Evolutionary conservation across 305 asterid species (phyloP).

Genomic region (Solanum hybrid): DNA sequence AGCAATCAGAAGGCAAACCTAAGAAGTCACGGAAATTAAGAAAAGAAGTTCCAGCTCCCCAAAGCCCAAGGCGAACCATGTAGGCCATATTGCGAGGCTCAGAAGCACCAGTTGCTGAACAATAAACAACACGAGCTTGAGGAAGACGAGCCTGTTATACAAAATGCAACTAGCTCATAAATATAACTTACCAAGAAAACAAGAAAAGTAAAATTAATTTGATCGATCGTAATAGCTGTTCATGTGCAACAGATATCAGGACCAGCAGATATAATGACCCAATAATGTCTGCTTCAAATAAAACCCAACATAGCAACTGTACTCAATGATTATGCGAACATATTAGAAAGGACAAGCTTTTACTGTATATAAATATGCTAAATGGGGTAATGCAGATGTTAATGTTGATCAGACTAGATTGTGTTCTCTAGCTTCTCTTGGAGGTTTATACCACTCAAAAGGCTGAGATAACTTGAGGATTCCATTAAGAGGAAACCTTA

Average conservation of each 20-base stretch:
- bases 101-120: conserved; percentile 99
- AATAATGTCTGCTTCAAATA: not conserved
- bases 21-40: conserved; percentile 64
- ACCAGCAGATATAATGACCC: not conserved
- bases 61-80: conserved; percentile 99
- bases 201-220: not conserved
- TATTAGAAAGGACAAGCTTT: not conserved
- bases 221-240: not conserved
- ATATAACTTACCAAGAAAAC: not conserved
- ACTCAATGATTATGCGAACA: not conserved
- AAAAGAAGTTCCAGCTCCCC: conserved; percentile 99
- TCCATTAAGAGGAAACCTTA: not conserved
- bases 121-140: conserved; percentile 87
- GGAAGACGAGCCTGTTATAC: conserved; percentile 85
- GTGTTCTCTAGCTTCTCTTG: not conserved
- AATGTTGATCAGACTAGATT: not conserved
- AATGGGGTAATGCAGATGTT: not conserved
- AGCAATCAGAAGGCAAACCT: conserved; percentile 43
- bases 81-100: conserved; percentile 99
- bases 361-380: not conserved
- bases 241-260: not conserved
- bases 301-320: not conserved
- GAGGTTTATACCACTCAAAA: not conserved
- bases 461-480: not conserved
- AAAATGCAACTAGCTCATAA: conserved; percentile 21